A percentile compares a stretch with the other conserved stretches of the same genome.
Conservation (phyloP, 164 flowering plant species). For the Buxus sempervirens region DNA sequence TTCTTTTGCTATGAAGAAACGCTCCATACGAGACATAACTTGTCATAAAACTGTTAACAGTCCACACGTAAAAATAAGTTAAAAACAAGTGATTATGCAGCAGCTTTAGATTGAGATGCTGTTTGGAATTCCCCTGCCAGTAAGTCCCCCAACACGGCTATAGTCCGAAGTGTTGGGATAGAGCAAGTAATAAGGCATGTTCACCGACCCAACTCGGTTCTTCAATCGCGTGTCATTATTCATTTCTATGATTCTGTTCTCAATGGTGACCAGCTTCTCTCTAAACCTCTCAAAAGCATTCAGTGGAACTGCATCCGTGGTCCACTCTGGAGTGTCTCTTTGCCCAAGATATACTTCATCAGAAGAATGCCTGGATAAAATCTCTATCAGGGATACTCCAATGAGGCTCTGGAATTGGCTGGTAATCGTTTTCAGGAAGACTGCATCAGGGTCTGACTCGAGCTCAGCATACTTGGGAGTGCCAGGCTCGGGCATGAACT, state of each 20-base stretch:
- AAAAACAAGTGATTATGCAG: too few species aligned
- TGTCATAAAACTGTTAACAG: too few species aligned
- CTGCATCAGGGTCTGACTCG: conserved; percentile 50
- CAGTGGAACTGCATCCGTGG: conserved; percentile 43
- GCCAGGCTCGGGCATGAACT: conserved; percentile 81
- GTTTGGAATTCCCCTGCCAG: conserved; percentile 79
- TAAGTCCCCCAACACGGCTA: conserved; percentile 53
- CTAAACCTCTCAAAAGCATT: conserved; percentile 61
- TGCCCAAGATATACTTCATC: conserved; percentile 84
- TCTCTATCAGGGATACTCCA: conserved; percentile 71
- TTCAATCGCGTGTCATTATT: conserved; percentile 44
- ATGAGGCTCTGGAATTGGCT: conserved; percentile 70
- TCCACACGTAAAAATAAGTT: too few species aligned
- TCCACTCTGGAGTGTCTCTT: conserved; percentile 61
- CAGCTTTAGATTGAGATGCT: conserved; percentile 56
- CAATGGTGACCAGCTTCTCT: conserved; percentile 42
- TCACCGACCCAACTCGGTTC: conserved; percentile 72
- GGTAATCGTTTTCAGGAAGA: conserved; percentile 66
- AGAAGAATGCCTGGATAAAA: conserved; percentile 67
- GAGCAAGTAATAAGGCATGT: conserved; percentile 70
- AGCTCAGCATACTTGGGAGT: conserved; percentile 62
- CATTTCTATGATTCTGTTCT: conserved; percentile 44
- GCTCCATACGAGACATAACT: too few species aligned
- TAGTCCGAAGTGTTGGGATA: conserved; percentile 72
- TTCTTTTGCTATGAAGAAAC: too few species aligned